Evolutionary conservation across 106 monocot genomes (phyloP).

Genomic region (Dendrobium officinale): DNA sequence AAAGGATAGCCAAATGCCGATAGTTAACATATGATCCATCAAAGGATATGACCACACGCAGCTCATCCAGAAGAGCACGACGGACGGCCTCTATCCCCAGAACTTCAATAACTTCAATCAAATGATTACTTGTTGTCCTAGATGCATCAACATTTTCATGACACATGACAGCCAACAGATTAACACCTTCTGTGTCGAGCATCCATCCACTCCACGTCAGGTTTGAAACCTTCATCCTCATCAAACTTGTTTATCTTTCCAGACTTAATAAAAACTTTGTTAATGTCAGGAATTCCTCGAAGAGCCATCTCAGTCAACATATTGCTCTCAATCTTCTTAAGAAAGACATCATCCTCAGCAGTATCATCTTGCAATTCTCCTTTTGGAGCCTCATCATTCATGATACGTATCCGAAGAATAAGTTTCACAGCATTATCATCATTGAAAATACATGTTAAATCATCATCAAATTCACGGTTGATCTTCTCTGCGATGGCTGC

Average conservation of each 20-base stretch:
- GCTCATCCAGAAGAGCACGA: conserved; percentile 80
- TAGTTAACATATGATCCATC: conserved; percentile 99
- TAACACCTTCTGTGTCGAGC: conserved; percentile 96
- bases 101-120: conserved; percentile 99
- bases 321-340: conserved; percentile 88
- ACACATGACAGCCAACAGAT: conserved; percentile 87
- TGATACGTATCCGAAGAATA: conserved; percentile 85
- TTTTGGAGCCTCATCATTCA: conserved; percentile 91
- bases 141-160: conserved; percentile 86
- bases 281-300: conserved; percentile 86
- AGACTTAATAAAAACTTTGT: conserved; percentile 84
- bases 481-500: conserved; percentile 95
- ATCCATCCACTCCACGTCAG: conserved; percentile 82
- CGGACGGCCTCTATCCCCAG: conserved; percentile 97
- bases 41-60: conserved; percentile 95
- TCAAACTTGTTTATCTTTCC: conserved; percentile 69
- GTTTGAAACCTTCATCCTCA: conserved; percentile 73
- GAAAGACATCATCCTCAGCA: conserved; percentile 91
- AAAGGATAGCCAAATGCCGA: conserved; percentile 91
- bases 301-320: conserved; percentile 98
- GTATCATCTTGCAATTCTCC: conserved; percentile 90
- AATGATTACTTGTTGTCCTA: conserved; percentile 93
- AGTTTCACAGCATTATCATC: conserved; percentile 96
- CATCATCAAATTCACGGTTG: conserved; percentile 82
- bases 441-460: conserved; percentile 93